Conservation (phyloP, 768 basidiomycete species). For the Mycena galericulata region DNA sequence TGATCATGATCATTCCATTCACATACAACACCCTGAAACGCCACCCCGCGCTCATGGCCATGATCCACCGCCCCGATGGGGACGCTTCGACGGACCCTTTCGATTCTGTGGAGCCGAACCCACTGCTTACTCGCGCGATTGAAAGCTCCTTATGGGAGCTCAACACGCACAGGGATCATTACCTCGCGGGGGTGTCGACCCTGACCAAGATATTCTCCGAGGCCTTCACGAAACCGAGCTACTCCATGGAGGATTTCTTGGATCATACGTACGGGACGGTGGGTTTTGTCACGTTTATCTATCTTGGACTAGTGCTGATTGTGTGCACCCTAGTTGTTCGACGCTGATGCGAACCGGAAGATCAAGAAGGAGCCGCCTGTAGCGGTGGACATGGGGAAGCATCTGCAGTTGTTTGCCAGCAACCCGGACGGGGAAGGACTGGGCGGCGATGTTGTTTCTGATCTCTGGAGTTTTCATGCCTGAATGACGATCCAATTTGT, state of each 20-base stretch:
- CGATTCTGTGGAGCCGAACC: slow-evolving; percentile 72
- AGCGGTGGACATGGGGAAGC: slow-evolving; percentile 55
- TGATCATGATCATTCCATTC: slow-evolving; percentile 92
- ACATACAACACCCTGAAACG: slow-evolving; percentile 93
- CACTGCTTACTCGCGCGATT: slow-evolving; percentile 81
- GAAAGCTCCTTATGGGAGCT: slow-evolving; percentile 96
- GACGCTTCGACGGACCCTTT: slow-evolving; percentile 69
- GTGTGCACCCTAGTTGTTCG: slow-evolving; percentile 74
- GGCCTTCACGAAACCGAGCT: slow-evolving; percentile 93
- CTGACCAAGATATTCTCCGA: slow-evolving; percentile 88
- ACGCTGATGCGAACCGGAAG: slow-evolving; percentile 82
- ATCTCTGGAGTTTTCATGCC: slow-evolving; percentile 60
- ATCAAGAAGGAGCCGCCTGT: slow-evolving; percentile 85
- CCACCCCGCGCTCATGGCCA: slow-evolving; percentile 91
- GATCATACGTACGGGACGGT: slow-evolving; percentile 94
- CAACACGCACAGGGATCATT: slow-evolving; percentile 81
- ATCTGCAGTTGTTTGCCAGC: slow-evolving; percentile 42
- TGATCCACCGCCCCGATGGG: slow-evolving; percentile 82
- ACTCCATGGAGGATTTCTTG: slow-evolving; percentile 94
- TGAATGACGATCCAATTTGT: neutral
- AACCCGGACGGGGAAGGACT: slow-evolving; percentile 9
- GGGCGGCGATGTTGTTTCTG: slow-evolving; percentile 53
- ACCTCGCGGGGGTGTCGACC: slow-evolving; percentile 89
- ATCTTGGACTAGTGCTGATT: slow-evolving; percentile 10
- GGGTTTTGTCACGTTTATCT: slow-evolving; percentile 40